Evolutionary conservation across 2,329 filamentous ascomycete species (phyloP), one percentile per base, ranked within the genome.

Genomic region (Endoconidiophora polonica): DNA sequence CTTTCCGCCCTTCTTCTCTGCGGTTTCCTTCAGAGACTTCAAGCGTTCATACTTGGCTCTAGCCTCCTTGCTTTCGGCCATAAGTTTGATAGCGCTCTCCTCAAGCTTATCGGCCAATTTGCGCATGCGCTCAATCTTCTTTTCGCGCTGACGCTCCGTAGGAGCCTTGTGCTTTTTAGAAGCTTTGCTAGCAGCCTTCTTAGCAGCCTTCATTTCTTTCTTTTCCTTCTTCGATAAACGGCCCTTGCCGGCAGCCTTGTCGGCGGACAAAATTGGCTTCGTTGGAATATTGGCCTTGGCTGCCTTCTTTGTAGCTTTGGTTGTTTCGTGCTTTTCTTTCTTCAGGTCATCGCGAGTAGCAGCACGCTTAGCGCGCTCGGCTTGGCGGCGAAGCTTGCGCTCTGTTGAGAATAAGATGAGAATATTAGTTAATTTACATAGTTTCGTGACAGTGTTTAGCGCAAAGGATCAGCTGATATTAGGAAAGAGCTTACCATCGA

Each of bases 101-200:
- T 69, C 64, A 36, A 69, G 60, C 57, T 65, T 65, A 23, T 67
- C 61, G 29, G 65, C 64, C 24, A 65, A 64, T n/a, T 54, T 54
- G 22, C 65, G 60, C 46, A 69, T 55, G 18, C 63, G 63, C 46
- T 60, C 57, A 38, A 61, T 63, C 44, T 60, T 62, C 60, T 66
- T 68, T 54, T 67, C 65, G 5, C 59, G 55, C 55, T 66, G 66
- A 45, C 46, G 45, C n/a, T 50, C 49, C n/a, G 48, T 50, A 3
- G 24, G 40, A 50, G 61, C 61, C 58, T 62, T 61, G 49, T 57
- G 46, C 53, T 62, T 61, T 42, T 61, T 60, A 40, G 55, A 50
- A 3, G 57, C 55, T 44, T 55, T 59, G 50, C 55, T 57, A 46
- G 61, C 57, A 9, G 20, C 10, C 46, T 50, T 53, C 23, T 29